A percentile compares a stretch with the other conserved stretches of the same genome.
These are phyloP conservation scores for Fusarium incarnatum DNA, from an alignment of 2,329 filamentous ascomycete species.

Conservation along the genomic window DNA sequence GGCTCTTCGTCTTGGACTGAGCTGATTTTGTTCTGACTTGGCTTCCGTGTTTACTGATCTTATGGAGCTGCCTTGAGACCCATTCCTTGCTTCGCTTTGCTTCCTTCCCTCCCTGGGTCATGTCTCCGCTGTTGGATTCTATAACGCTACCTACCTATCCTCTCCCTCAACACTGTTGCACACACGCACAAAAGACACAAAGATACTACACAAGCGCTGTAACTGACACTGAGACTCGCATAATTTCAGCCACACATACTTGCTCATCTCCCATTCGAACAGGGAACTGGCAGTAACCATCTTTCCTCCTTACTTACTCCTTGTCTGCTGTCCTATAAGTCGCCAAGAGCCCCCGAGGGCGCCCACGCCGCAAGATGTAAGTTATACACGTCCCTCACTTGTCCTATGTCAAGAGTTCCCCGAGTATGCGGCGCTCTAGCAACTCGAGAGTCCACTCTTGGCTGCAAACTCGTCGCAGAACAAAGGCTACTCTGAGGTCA, in stretches of 20 bases:
- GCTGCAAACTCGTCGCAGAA: constrained; percentile 5
- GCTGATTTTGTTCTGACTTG: constrained; percentile 34
- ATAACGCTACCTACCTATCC: constrained; percentile 28
- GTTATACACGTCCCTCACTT: constrained; percentile 31
- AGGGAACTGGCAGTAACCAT: constrained; percentile 17
- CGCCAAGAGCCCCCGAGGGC: constrained; percentile 41
- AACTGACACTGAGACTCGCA: constrained; percentile 42
- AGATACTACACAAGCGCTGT: constrained; percentile 33
- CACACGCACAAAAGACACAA: constrained; percentile 33
- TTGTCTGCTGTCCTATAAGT: constrained; percentile 33
- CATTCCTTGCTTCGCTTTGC: constrained; percentile 25
- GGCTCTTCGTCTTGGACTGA: constrained; percentile 24
- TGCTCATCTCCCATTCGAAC: constrained; percentile 15
- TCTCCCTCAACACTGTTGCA: constrained; percentile 35
- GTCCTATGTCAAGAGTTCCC: constrained; percentile 7
- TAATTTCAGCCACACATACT: constrained; percentile 40
- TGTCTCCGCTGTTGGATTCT: constrained; percentile 19
- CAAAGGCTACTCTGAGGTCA: constrained; percentile 2
- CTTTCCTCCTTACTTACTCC: constrained; percentile 16
- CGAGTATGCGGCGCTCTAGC: constrained; percentile 7
- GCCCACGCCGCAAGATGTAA: constrained; percentile 53
- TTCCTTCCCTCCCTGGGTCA: constrained; percentile 16
- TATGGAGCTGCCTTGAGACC: constrained; percentile 27
- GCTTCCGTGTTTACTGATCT: constrained; percentile 28
- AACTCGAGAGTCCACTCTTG: constrained; percentile 10